These are phyloP conservation scores for Evernia prunastri DNA, from an alignment of 495 filamentous ascomycete species.

Conservation along the genomic window DNA sequence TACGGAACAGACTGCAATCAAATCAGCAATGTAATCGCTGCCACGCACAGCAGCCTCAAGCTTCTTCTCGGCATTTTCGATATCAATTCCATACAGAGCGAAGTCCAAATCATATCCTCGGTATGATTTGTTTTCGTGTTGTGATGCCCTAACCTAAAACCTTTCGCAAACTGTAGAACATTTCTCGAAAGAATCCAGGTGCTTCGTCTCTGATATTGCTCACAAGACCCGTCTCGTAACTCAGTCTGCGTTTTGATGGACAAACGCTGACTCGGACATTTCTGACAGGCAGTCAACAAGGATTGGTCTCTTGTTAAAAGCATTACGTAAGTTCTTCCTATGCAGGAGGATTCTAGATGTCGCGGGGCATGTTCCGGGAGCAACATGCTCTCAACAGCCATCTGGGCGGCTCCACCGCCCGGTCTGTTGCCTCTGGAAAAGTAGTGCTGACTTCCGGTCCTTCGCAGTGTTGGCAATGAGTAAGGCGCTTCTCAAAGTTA, in stretches of 20 bases:
- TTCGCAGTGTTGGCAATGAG: background rate
- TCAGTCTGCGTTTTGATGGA: background rate
- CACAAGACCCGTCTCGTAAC: background rate
- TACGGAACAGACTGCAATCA: constrained; percentile 80
- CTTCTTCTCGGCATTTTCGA: constrained; percentile 71
- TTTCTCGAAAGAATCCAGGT: background rate
- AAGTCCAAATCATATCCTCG: constrained; percentile 48
- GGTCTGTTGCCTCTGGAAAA: too few relatives aligned
- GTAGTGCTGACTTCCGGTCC: too few relatives aligned
- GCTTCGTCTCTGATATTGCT: background rate
- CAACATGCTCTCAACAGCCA: too few relatives aligned
- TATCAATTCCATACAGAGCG: constrained; percentile 47
- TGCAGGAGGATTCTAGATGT: too few relatives aligned
- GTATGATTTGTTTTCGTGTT: background rate
- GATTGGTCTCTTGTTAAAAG: constrained; percentile 64
- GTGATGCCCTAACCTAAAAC: background rate
- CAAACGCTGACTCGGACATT: background rate
- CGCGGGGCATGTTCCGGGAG: too few relatives aligned
- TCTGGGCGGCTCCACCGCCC: too few relatives aligned
- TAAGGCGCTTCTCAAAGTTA: too few relatives aligned
- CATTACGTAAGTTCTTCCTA: too few relatives aligned
- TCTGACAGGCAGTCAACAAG: constrained; percentile 36
- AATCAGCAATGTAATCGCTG: constrained; percentile 50
- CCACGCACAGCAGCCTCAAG: constrained; percentile 53
- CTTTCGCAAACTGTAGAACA: background rate